A percentile compares a stretch with the other conserved stretches of the same genome.
These are phyloP conservation scores for Gremmenia infestans DNA, from an alignment of 2,329 filamentous ascomycete genomes.

Conservation along the genomic window DNA sequence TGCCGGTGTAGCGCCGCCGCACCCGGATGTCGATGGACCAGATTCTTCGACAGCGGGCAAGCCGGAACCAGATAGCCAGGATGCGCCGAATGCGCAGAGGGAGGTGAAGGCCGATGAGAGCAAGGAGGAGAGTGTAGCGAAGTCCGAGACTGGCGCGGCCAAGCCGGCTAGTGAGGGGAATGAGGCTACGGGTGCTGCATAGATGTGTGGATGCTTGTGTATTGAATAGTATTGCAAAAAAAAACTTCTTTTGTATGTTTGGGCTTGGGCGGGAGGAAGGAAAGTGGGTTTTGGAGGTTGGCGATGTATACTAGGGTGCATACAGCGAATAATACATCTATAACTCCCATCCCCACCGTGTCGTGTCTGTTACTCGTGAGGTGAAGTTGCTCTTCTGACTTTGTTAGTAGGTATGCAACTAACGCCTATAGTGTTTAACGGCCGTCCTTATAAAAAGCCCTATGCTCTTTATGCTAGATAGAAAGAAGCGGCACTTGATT, in stretches of 20 bases:
- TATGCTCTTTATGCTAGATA: too few species aligned
- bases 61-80: conserved; percentile 33
- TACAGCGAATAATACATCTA: neutral
- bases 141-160: conserved; percentile 36
- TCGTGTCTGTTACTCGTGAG: too few species aligned
- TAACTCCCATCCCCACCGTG: neutral
- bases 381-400: too few species aligned
- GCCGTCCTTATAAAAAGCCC: too few species aligned
- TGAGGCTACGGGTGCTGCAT: conserved; percentile 41
- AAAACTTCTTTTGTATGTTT: neutral
- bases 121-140: conserved; percentile 53
- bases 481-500: too few species aligned
- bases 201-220: conserved; percentile 8
- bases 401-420: too few species aligned
- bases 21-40: conserved; percentile 47
- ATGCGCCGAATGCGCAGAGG: conserved; percentile 37
- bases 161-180: conserved; percentile 61
- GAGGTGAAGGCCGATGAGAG: conserved; percentile 47
- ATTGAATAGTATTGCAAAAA: neutral
- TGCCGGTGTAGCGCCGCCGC: conserved; percentile 28
- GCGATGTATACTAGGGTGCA: neutral
- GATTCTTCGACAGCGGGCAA: conserved; percentile 51
- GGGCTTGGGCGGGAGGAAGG: neutral
- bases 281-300: neutral
- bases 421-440: too few species aligned